These are phyloP conservation scores for Gloeostereum incarnatum DNA, from an alignment of 768 basidiomycete genomes.

Conservation along the genomic window DNA sequence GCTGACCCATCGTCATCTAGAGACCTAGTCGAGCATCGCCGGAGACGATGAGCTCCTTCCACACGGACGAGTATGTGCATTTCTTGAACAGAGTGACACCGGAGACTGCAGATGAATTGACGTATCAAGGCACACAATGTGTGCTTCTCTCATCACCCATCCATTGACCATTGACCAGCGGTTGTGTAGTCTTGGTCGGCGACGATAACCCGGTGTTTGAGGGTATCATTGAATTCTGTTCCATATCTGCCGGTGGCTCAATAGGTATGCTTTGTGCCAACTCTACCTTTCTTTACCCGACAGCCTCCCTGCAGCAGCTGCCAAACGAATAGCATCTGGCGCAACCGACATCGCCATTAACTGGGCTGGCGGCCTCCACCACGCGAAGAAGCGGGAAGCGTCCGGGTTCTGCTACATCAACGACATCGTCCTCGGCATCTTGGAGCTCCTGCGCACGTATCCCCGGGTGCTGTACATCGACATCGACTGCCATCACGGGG, in stretches of 20 bases:
- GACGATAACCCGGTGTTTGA: conserved; percentile 97
- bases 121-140: conserved; percentile 83
- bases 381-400: conserved; percentile 98
- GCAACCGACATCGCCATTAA: conserved; percentile 54
- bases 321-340: conserved; percentile 71
- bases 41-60: conserved; percentile 84
- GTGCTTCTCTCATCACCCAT: conserved; percentile 14
- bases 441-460: conserved; percentile 82
- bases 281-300: too few species aligned
- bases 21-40: conserved; percentile 62
- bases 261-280: too few species aligned
- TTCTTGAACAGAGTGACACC: conserved; percentile 85
- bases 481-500: conserved; percentile 97
- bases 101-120: conserved; percentile 82
- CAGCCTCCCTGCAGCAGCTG: too few species aligned
- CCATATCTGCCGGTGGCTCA: conserved; percentile 93
- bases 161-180: neutral
- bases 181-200: conserved; percentile 52
- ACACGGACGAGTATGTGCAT: conserved; percentile 97
- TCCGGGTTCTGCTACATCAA: conserved; percentile 99
- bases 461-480: conserved; percentile 94
- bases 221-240: conserved; percentile 93
- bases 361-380: conserved; percentile 93
- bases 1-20: too few species aligned
- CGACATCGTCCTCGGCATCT: conserved; percentile 90